Base-by-base conservation (phyloP, 108 stramenopile species). In the Epithemia pelagica region DNA sequence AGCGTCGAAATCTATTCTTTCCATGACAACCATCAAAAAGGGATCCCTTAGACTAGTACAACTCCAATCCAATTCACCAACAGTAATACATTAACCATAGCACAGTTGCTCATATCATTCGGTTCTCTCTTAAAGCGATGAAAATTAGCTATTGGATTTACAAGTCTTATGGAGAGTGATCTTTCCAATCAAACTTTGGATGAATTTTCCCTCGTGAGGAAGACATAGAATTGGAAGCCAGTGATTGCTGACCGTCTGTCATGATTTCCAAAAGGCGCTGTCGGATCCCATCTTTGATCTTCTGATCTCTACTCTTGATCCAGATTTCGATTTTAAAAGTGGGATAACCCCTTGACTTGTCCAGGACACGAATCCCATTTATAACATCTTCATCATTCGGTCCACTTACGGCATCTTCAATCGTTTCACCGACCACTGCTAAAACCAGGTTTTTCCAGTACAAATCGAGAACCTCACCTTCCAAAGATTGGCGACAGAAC, bases 371-470 rank as follows among this genome's bases (percentile, higher is more conserved):
- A 1, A 74, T 86, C 56, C 96, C 96, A 78, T 92, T 92, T n/a
- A 97, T 78, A 5, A 20, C 59, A 60, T 54, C 84, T 1, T 32
- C 52, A 56, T 65, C 33, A 33, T 30, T 54, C 0, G 67, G 61
- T 19, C 69, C 77, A 25, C 79, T 77, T 1, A 73, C 68, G 30
- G 69, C 74, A 65, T 88, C 87, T 61, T 96, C 93, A 58, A 97
- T 86, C 2, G 87, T 88, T 71, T 95, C 93, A 28, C 95, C 93
- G 58, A 97, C 78, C 15, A 91, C 69, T 8, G 83, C 93, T 58
- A 95, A 68, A 7, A 95, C 92, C 53, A 95, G 77, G 69, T 97
- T 97, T 63, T 79, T 71, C 95, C 94, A 97, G 68, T 83, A 92
- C 32, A 87, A 59, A 77, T 97, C 91, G 70, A 95, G 64, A 32